These are phyloP conservation scores for Boletus speciosus DNA, from an alignment of 768 basidiomycete species.

Conservation along the genomic window DNA sequence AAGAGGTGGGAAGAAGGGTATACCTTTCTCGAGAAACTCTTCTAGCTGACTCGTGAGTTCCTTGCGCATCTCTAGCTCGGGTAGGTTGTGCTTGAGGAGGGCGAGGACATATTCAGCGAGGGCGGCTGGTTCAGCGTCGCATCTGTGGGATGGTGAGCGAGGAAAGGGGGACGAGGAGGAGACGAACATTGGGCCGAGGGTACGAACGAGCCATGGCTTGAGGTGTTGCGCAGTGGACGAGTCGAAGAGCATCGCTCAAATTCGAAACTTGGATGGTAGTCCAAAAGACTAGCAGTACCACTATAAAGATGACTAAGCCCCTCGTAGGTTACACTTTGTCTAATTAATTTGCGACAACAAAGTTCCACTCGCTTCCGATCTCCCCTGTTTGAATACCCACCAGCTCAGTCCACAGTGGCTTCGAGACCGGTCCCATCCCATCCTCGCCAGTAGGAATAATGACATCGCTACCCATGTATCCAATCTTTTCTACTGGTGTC, in stretches of 20 bases:
- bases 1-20: constrained; percentile 13
- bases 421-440: constrained; percentile 71
- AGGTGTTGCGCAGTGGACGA: constrained; percentile 60
- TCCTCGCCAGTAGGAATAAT: constrained; percentile 55
- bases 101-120: constrained; percentile 95
- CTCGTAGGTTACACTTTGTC: neutral
- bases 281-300: neutral
- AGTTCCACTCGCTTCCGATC: constrained; percentile 79
- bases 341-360: constrained; percentile 35
- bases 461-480: constrained; percentile 55
- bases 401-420: constrained; percentile 47
- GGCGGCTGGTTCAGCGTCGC: constrained; percentile 93
- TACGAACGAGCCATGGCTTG: constrained; percentile 84
- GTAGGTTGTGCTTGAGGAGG: constrained; percentile 83
- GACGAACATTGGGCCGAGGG: constrained; percentile 83
- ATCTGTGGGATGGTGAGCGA: constrained; percentile 47
- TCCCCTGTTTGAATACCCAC: constrained; percentile 70
- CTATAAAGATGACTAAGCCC: constrained; percentile 14
- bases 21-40: constrained; percentile 92
- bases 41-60: constrained; percentile 75
- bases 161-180: neutral
- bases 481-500: constrained; percentile 50
- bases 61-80: constrained; percentile 77
- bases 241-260: constrained; percentile 60
- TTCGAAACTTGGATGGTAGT: neutral